phyloP scores from a whole-genome alignment of 345 rosid genomes.

The Rhizophora apiculata region DNA sequence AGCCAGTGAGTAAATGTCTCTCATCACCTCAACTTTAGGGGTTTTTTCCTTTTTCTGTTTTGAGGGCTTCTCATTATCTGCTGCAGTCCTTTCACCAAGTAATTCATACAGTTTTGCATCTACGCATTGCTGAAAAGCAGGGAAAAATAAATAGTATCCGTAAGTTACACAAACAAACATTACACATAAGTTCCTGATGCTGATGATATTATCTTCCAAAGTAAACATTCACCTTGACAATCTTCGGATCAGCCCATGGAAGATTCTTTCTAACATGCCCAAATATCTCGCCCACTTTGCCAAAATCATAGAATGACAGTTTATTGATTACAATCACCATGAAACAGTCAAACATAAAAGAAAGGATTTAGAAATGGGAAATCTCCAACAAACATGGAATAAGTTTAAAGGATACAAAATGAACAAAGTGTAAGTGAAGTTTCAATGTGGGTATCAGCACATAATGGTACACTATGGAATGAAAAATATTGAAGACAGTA shows the following conservation, averaged over 20 bases:
- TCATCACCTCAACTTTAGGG: conserved; percentile 66
- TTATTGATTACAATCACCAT: conserved; percentile 3
- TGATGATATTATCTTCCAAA: not conserved
- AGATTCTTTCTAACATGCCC: conserved; percentile 67
- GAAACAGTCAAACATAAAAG: not conserved
- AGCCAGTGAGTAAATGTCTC: not conserved
- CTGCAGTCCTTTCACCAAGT: conserved; percentile 90
- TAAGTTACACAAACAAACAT: not conserved
- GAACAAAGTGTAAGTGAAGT: too few relatives aligned
- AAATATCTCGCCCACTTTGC: conserved; percentile 65
- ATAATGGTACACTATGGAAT: too few relatives aligned
- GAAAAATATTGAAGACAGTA: too few relatives aligned
- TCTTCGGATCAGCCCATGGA: conserved; percentile 96
- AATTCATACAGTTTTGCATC: conserved; percentile 68
- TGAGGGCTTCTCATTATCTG: conserved; percentile 84
- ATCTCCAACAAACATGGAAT: not conserved
- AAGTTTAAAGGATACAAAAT: too few relatives aligned
- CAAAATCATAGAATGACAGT: conserved; percentile 12
- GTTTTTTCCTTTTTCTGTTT: conserved; percentile 94
- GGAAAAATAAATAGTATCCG: conserved; percentile 10
- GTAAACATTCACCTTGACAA: conserved; percentile 58
- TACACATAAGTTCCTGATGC: not conserved
- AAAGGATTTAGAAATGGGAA: not conserved
- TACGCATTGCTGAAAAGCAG: conserved; percentile 57
- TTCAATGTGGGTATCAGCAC: too few relatives aligned